phyloP scores from a whole-genome alignment of 768 basidiomycete genomes.

The Gyrodon lividus region DNA sequence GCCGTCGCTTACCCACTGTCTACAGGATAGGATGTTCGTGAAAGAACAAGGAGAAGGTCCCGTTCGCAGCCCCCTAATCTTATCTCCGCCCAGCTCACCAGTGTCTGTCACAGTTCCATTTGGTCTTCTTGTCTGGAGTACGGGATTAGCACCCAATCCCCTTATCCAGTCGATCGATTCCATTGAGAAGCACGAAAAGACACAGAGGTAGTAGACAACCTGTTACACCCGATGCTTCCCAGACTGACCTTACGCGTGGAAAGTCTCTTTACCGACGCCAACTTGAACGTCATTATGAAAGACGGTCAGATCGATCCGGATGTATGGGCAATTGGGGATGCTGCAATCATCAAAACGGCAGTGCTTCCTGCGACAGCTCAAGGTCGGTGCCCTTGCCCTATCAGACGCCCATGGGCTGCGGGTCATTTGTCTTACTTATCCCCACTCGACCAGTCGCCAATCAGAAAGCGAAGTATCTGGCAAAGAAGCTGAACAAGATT shows the following conservation, averaged over 20 bases:
- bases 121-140: conserved; percentile 86
- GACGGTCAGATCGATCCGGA: conserved; percentile 58
- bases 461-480: conserved; percentile 71
- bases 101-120: conserved; percentile 55
- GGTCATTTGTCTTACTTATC: conserved; percentile 15
- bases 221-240: conserved; percentile 31
- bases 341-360: conserved; percentile 54
- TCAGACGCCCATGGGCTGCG: conserved; percentile 17
- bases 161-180: conserved; percentile 60
- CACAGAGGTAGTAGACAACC: conserved; percentile 41
- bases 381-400: conserved; percentile 39
- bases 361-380: conserved; percentile 84
- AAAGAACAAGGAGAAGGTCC: conserved; percentile 72
- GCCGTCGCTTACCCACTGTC: conserved; percentile 5
- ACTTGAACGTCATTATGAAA: conserved; percentile 58
- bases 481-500: conserved; percentile 63
- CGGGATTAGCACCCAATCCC: conserved; percentile 82
- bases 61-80: conserved; percentile 2
- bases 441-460: conserved; percentile 54
- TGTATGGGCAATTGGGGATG: conserved; percentile 84
- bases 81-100: conserved; percentile 6
- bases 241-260: conserved; percentile 7
- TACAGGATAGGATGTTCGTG: conserved; percentile 63
- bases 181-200: conserved; percentile 60
- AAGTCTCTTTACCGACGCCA: conserved; percentile 51